phyloP scores from a whole-genome alignment of 305 asterid species.

The Fraxinus angustifolia region DNA sequence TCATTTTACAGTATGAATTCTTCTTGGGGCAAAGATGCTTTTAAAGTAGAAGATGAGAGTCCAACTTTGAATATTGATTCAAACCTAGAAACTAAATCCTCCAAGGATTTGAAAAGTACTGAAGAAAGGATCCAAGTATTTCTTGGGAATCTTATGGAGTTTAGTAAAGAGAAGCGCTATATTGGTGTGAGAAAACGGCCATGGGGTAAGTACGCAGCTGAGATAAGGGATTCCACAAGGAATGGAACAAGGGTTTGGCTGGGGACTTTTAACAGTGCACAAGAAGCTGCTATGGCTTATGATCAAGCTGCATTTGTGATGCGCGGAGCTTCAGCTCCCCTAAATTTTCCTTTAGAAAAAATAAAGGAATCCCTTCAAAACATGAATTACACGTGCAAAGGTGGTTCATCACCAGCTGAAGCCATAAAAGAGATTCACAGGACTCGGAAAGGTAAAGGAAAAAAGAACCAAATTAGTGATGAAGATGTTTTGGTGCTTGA shows the following conservation, averaged over 20 bases:
- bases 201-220: conserved; percentile 45
- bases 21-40: neutral
- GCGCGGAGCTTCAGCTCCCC: conserved; percentile 24
- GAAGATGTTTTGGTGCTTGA: conserved; percentile 28
- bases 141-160: neutral
- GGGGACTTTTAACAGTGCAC: conserved; percentile 25
- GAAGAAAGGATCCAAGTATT: neutral
- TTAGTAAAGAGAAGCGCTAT: conserved; percentile 13
- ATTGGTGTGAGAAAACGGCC: conserved; percentile 39
- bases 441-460: neutral
- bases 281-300: conserved; percentile 38
- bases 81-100: neutral
- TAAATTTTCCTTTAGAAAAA: conserved; percentile 23
- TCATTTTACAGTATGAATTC: conserved; percentile 1
- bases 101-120: neutral
- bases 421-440: conserved; percentile 35
- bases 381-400: conserved; percentile 14
- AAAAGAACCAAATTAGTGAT: neutral
- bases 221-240: conserved; percentile 31
- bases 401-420: conserved; percentile 27
- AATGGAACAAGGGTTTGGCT: conserved; percentile 31
- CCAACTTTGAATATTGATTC: neutral
- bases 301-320: conserved; percentile 46
- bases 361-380: conserved; percentile 16
- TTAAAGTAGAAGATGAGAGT: neutral